Percentiles rank a stretch among this genome's conserved stretches.
phyloP scores from a whole-genome alignment of 2,329 filamentous ascomycete species.

The Apiospora malaysiana region DNA sequence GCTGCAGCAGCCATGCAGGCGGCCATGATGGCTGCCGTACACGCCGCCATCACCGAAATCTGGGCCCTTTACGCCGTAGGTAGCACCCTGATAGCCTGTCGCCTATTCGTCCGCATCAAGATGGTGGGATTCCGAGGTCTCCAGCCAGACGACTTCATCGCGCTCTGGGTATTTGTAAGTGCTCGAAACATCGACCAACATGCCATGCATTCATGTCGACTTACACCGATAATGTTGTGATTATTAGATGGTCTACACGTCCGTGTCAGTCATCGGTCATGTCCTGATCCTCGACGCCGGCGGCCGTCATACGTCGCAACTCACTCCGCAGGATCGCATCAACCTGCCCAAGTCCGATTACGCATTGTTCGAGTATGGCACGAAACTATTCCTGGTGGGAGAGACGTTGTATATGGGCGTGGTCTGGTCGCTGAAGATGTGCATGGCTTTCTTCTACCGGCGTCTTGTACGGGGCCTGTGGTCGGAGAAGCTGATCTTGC shows the following conservation, averaged over 20 bases:
- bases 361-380: conserved; percentile 37
- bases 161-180: conserved; percentile 38
- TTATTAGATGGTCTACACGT: conserved; percentile 19
- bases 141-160: conserved; percentile 43
- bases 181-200: too few relatives aligned
- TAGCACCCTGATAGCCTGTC: conserved; percentile 37
- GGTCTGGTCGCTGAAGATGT: conserved; percentile 48
- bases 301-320: conserved; percentile 37
- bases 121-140: conserved; percentile 41
- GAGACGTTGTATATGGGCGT: conserved; percentile 42
- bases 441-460: conserved; percentile 48
- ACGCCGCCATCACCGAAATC: conserved; percentile 39
- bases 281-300: conserved; percentile 37
- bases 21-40: not conserved
- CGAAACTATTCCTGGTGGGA: conserved; percentile 44
- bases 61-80: conserved; percentile 45
- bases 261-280: conserved; percentile 22
- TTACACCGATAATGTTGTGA: not conserved
- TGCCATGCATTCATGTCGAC: not conserved
- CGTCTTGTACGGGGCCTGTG: conserved; percentile 43
- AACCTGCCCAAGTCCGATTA: conserved; percentile 37
- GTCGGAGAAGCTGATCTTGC: conserved; percentile 44
- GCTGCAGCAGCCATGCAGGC: too few relatives aligned
- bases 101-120: conserved; percentile 41
- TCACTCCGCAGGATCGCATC: conserved; percentile 39